Conservation (phyloP, 371 early-diverging fungal genomes). For the Mucor velutinosus region DNA sequence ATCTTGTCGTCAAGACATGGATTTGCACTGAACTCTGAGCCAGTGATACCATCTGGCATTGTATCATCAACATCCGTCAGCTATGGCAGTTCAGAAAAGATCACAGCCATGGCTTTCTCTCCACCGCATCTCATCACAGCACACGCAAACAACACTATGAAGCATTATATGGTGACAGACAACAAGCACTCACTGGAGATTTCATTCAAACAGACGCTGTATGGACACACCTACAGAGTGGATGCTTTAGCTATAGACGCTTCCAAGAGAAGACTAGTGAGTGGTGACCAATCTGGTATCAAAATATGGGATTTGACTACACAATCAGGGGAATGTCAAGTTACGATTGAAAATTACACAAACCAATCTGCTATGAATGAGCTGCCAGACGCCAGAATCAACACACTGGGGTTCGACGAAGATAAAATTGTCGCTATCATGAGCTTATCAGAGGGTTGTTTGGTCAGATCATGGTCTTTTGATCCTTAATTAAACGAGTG, state of each 20-base stretch:
- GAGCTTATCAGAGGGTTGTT: neutral
- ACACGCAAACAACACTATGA: conserved; percentile 54
- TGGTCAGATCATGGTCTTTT: conserved; percentile 32
- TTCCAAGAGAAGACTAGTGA: conserved; percentile 34
- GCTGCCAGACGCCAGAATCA: conserved; percentile 22
- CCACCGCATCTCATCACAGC: conserved; percentile 48
- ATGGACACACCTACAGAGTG: conserved; percentile 52
- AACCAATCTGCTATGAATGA: conserved; percentile 15
- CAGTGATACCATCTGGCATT: conserved; percentile 1
- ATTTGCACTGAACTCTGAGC: conserved; percentile 22
- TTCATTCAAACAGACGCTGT: conserved; percentile 35
- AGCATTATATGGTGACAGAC: conserved; percentile 36
- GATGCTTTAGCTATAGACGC: conserved; percentile 37
- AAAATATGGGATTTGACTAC: conserved; percentile 44
- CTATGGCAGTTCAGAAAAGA: conserved; percentile 14
- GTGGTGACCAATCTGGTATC: conserved; percentile 47
- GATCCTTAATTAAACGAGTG: neutral
- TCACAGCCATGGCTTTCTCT: conserved; percentile 39
- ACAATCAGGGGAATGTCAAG: conserved; percentile 1
- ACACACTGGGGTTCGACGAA: conserved; percentile 36
- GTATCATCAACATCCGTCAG: neutral
- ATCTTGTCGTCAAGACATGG: conserved; percentile 37
- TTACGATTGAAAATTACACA: conserved; percentile 2
- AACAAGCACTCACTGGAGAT: conserved; percentile 25
- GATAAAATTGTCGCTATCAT: conserved; percentile 40